Percentiles rank a stretch among this genome's conserved stretches.
Conservation (phyloP, 1,284 basidiomycete species). For the Moesziomyces antarcticus region DNA sequence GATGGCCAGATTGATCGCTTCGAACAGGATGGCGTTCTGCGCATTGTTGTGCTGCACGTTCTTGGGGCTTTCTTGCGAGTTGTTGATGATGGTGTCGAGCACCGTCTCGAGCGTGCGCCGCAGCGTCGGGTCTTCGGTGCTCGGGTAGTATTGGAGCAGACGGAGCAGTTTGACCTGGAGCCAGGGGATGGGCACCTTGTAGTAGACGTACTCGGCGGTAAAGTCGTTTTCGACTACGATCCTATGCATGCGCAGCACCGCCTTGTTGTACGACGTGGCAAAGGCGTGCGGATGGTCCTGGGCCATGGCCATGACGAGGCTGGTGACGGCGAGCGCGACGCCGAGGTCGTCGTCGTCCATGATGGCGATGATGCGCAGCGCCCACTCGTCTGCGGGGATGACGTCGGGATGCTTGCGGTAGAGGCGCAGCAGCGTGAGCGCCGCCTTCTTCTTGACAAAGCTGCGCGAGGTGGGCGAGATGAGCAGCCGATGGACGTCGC, state of each 20-base stretch:
- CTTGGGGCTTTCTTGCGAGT: slow-evolving; percentile 89
- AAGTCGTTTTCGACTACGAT: slow-evolving; percentile 89
- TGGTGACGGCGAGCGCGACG: slow-evolving; percentile 92
- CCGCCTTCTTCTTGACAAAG: slow-evolving; percentile 99
- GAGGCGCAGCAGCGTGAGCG: slow-evolving; percentile 87
- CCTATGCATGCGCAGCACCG: slow-evolving; percentile 86
- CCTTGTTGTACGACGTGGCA: slow-evolving; percentile 90
- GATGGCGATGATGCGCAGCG: slow-evolving; percentile 88
- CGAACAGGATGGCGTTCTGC: slow-evolving; percentile 96
- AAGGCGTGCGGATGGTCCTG: slow-evolving; percentile 92
- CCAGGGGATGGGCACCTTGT: slow-evolving; percentile 97
- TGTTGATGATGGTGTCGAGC: slow-evolving; percentile 89
- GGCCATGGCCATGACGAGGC: slow-evolving; percentile 91
- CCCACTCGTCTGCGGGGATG: slow-evolving; percentile 94
- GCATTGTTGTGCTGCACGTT: slow-evolving; percentile 99
- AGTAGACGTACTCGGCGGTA: slow-evolving; percentile 89
- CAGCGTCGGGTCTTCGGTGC: slow-evolving; percentile 86
- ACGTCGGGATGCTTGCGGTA: slow-evolving; percentile 97
- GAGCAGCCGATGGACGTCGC: slow-evolving; percentile 91
- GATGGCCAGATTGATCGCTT: slow-evolving; percentile 96
- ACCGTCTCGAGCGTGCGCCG: slow-evolving; percentile 82
- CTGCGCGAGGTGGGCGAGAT: slow-evolving; percentile 94
- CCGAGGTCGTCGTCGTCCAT: slow-evolving; percentile 92
- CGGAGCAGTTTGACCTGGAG: slow-evolving; percentile 94
- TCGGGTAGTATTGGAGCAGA: slow-evolving; percentile 93